These are phyloP conservation scores for Podila horticola DNA, from an alignment of 192 early-diverging fungal genomes.

Conservation along the genomic window DNA sequence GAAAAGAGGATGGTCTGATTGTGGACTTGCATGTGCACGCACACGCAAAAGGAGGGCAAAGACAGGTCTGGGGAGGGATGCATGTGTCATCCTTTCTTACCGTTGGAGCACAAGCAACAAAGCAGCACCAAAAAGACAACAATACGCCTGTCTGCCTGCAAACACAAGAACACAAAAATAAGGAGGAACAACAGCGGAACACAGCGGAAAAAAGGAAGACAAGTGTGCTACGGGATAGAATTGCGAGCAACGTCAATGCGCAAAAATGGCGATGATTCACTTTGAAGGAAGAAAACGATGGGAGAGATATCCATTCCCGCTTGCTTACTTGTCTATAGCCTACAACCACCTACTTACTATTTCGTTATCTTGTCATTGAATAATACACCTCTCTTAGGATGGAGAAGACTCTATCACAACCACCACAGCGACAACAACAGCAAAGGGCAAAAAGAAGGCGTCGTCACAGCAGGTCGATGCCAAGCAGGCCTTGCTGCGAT, in stretches of 20 bases:
- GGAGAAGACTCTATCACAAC: conserved; percentile 17
- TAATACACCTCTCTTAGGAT: conserved; percentile 4
- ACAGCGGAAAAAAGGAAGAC: background rate
- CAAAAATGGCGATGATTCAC: background rate
- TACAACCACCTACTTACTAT: too few relatives aligned
- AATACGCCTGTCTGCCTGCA: background rate
- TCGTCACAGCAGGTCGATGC: conserved; percentile 53
- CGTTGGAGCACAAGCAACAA: background rate
- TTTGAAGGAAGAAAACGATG: too few relatives aligned
- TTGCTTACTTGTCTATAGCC: background rate
- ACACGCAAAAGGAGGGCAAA: background rate
- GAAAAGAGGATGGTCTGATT: background rate
- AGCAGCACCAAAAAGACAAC: background rate
- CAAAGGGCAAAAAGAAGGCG: conserved; percentile 36
- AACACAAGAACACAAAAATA: background rate
- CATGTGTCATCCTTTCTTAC: too few relatives aligned
- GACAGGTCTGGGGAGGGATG: too few relatives aligned
- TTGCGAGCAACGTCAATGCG: background rate
- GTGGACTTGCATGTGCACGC: conserved; percentile 1
- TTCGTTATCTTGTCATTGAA: too few relatives aligned
- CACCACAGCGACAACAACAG: conserved; percentile 28
- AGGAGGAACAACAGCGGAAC: too few relatives aligned
- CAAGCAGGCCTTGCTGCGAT: conserved; percentile 59
- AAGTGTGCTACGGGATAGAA: background rate
- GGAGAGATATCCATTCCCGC: background rate